Evolutionary conservation across 352 stramenopile species (phyloP), one percentile per base, ranked within the genome.

Genomic region (Globisporangium okanoganense): DNA sequence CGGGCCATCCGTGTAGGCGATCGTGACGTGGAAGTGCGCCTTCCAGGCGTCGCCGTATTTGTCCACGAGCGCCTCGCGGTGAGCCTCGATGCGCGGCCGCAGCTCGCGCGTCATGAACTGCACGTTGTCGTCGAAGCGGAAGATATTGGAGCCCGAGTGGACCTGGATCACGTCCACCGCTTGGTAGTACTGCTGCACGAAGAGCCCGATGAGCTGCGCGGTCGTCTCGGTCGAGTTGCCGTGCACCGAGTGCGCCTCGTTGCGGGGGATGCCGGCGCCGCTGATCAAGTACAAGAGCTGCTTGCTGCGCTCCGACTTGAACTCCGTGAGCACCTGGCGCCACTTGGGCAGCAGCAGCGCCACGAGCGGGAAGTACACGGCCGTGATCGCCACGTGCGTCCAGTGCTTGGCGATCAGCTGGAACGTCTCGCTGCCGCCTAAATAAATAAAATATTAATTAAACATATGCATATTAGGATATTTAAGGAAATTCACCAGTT

Each of bases 111-210:
- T 98, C 61, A 98, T 98, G 69, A 99, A 99, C 36, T 88, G 79
- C 59, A 99, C 97, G 64, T 99, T 99, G 75, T 99, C 95, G 56
- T 96, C 87, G 50, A 95, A 97, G n/a, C 74, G 69, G 61, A 97
- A 99, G 71, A 99, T 97, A 66, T 99, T 98, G 29, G 93, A 98
- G 29, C 93, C 84, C 5, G 95, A 99, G 75, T 99, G 94, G 29
- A 99, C 89, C 67, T 94, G 85, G 31, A 97, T 90, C 13, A 98
- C 94, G n/a, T 91, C 79, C 61, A 98, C 87, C 43, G 96, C 83
- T 5, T 91, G 88, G 73, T 98, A 98, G 40, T 97, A 87, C 50
- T 88, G 76, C 40, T 85, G 67, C 45, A 99, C 81, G 70, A 99
- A 99, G 16, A 93, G 70, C 68, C 91, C 68, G 70, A 98, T 98